Evolutionary conservation across 2,329 filamentous ascomycete genomes (phyloP).

Genomic region (Leptographium lundbergii): DNA sequence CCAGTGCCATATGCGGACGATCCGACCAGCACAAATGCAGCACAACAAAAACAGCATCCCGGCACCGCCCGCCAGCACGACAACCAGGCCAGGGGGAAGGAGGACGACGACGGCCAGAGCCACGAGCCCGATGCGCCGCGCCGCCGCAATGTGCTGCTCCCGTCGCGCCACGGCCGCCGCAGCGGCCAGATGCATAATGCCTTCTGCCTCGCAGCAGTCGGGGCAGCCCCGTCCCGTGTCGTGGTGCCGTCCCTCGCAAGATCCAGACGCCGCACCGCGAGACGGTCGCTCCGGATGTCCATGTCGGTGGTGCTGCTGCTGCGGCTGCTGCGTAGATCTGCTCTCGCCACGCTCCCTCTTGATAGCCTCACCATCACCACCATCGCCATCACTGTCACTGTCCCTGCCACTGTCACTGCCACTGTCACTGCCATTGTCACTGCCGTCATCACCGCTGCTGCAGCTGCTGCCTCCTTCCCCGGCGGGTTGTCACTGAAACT

Average conservation of each 20-base stretch:
- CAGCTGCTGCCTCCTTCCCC: constrained; percentile 18
- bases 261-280: background rate
- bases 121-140: constrained; percentile 29
- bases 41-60: constrained; percentile 25
- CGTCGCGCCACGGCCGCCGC: constrained; percentile 15
- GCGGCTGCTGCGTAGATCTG: background rate
- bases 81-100: constrained; percentile 30
- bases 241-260: background rate
- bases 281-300: background rate
- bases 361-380: background rate
- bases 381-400: background rate
- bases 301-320: background rate
- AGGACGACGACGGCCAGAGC: constrained; percentile 32
- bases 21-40: constrained; percentile 17
- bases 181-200: too few relatives aligned
- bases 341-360: background rate
- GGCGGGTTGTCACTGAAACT: constrained; percentile 36
- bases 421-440: constrained; percentile 19
- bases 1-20: constrained; percentile 5
- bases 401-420: constrained; percentile 12
- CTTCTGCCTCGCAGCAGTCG: background rate
- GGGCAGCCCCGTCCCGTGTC: background rate
- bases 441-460: background rate
- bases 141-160: constrained; percentile 25
- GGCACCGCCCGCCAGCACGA: constrained; percentile 21